Conservation (phyloP, 2,329 filamentous ascomycete species). For the Hymenoscyphus linearis region DNA sequence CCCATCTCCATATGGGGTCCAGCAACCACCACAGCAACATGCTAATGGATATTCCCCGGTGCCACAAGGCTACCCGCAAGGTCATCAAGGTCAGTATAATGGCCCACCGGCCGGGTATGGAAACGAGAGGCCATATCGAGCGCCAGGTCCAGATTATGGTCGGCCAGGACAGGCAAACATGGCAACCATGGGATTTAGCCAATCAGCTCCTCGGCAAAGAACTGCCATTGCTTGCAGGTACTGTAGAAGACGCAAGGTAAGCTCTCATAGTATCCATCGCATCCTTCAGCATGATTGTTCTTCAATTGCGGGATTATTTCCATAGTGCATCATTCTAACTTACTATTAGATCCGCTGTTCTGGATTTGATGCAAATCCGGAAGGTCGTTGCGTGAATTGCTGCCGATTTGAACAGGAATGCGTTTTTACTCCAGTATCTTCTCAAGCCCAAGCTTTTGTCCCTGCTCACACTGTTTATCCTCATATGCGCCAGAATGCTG, state of each 20-base stretch:
- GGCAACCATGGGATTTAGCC: slow-evolving; percentile 32
- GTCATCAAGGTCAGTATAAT: slow-evolving; percentile 24
- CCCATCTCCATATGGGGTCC: slow-evolving; percentile 20
- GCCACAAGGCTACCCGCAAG: slow-evolving; percentile 23
- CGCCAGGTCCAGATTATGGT: slow-evolving; percentile 1
- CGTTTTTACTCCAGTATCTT: slow-evolving; percentile 71
- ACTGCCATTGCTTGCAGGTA: slow-evolving; percentile 58
- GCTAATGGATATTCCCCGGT: slow-evolving; percentile 18
- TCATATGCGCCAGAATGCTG: slow-evolving; percentile 36
- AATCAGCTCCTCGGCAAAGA: slow-evolving; percentile 52
- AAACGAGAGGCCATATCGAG: slow-evolving; percentile 19
- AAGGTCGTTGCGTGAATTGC: slow-evolving; percentile 69
- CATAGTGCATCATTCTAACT: not conserved
- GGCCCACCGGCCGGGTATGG: slow-evolving; percentile 19
- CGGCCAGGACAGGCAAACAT: slow-evolving; percentile 24
- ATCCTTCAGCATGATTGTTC: not conserved
- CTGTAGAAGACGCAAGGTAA: slow-evolving; percentile 54
- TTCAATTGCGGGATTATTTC: not conserved
- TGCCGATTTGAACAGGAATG: slow-evolving; percentile 70
- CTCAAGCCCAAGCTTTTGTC: slow-evolving; percentile 69
- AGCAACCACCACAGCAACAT: slow-evolving; percentile 6
- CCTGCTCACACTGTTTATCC: slow-evolving; percentile 64
- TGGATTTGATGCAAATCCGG: slow-evolving; percentile 65
- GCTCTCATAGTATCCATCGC: slow-evolving; percentile 6
- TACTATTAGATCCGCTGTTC: slow-evolving; percentile 64